Base-by-base conservation (phyloP, 345 rosid genomes). In the Populus deltoides region DNA sequence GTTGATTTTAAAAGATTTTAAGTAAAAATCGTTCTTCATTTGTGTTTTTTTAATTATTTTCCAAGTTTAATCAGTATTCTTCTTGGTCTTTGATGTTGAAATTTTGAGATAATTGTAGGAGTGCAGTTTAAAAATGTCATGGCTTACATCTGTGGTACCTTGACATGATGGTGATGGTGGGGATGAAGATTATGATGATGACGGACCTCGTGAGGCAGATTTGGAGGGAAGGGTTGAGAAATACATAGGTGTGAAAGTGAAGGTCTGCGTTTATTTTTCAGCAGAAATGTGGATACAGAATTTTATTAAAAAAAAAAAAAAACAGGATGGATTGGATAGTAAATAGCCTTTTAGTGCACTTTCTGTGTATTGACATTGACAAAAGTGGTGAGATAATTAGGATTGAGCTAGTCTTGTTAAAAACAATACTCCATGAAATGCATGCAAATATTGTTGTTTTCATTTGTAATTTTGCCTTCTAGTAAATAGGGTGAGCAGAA, bases 181-280 rank as follows among this genome's bases (percentile, higher is more conserved):
- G 62, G 89, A 86, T 70, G 82, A 82, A 75, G 93, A 92, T 45
- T 81, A 85, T 24, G 99, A 92, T 61, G 97, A 91, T n/a, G 97
- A 92, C 73, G 92, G 85, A 36, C 87, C 87, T 81, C 93, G 90
- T 72, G 90, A 89, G 82, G 89, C 89, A 8, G 93, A 88, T 80
- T 10, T 77, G 77, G 98, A 91, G 77, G 98, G 99, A 74, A 86
- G 94, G 78, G 91, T 96, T 79, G 99, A 91, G 88, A 96, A 96
- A 75, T 96, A 96, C 83, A 73, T 91, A 71, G 99, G 97, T 33
- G 97, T 96, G 79, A 96, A 86, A 93, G 99, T 96, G 81, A 96
- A 96, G 99, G 98, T 85, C 85, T 43, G 85, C 67, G 36, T 43
- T 31, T 18, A 10, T 61, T 45, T 75, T 31, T 36, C 6, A 25